Evolutionary conservation across 202 grass and related monocot species (phyloP), one percentile per base, ranked within the genome.

Genomic region (Elaeis oleifera): DNA sequence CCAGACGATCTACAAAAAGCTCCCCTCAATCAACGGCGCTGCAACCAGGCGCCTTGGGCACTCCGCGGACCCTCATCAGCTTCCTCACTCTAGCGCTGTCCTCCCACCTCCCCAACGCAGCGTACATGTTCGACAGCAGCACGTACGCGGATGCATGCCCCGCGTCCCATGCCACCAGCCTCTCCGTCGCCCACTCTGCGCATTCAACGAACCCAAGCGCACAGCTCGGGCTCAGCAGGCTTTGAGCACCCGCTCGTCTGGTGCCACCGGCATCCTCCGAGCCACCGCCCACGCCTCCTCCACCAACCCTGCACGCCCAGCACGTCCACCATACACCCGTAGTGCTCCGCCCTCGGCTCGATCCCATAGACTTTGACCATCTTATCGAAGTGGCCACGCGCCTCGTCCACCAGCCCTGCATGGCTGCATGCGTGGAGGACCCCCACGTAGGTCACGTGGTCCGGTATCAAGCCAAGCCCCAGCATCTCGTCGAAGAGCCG

Each of bases 351-450:
- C 3, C 58, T 54, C 19, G 70, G 70, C 50, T 72, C 24, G 49
- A 72, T 72, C 2, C 70, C 49, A n/a, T 72, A 18, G 11, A 62
- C 58, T 9, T 4, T 39, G 0, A n/a, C 14, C 70, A 72, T 72
- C 11, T 50, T 18, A 26, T 63, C 26, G 11, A 72, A 54, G 50
- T 62, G 17, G 17, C 13, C 23, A 9, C 24, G 57, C 16, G 58
- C 70, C 9, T 72, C 59, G 18, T 62, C 70, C 9, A 73, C 70
- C 16, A 63, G 58, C n/a, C 58, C 70, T 5, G 70, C 25, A 23
- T 73, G 70, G 50, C 70, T 61, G 70, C 70, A 73, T 3, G 70
- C 70, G 24, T 61, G 59, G 48, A 73, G 59, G 18, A 63, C 70
- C 3, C 49, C 58, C 18, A 73, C 50, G 50, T 62, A 73, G 17